These are phyloP conservation scores for Leishmania martiniquensis DNA, from an alignment of 208 protist genomes.

Conservation along the genomic window DNA sequence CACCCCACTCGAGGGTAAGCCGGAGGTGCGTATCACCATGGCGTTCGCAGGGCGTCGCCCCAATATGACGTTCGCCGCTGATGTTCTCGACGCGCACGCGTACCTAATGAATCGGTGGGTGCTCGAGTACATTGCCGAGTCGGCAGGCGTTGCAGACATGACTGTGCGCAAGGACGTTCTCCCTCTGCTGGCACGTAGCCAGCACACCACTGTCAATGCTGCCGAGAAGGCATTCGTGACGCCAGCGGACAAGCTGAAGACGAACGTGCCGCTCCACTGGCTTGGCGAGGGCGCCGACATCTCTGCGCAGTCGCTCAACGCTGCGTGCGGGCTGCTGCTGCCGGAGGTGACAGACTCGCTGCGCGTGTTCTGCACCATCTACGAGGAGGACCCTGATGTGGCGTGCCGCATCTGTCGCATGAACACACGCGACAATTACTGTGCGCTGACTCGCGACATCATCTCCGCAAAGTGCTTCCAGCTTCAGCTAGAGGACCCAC, in stretches of 20 bases:
- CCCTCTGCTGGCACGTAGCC: slow-evolving; percentile 64
- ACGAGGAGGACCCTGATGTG: slow-evolving; percentile 57
- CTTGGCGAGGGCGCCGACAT: slow-evolving; percentile 39
- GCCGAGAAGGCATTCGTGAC: slow-evolving; percentile 43
- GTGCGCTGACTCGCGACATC: slow-evolving; percentile 69
- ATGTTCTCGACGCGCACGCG: slow-evolving; percentile 70
- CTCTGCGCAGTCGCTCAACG: slow-evolving; percentile 61
- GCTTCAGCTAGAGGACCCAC: slow-evolving; percentile 38
- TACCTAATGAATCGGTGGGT: slow-evolving; percentile 83
- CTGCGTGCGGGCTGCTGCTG: slow-evolving; percentile 35
- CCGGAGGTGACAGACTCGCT: slow-evolving; percentile 65
- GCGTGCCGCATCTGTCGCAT: slow-evolving; percentile 57
- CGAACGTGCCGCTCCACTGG: slow-evolving; percentile 73
- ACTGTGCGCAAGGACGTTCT: slow-evolving; percentile 46
- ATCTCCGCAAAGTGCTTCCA: slow-evolving; percentile 59
- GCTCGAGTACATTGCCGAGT: slow-evolving; percentile 68
- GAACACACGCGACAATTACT: slow-evolving; percentile 73
- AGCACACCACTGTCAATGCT: slow-evolving; percentile 71
- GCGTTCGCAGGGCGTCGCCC: slow-evolving; percentile 70
- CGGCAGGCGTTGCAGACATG: slow-evolving; percentile 38
- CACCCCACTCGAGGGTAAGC: slow-evolving; percentile 50
- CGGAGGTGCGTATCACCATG: slow-evolving; percentile 60
- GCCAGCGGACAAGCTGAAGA: slow-evolving; percentile 60
- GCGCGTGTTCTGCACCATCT: slow-evolving; percentile 77
- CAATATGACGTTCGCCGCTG: slow-evolving; percentile 64